A percentile compares a stretch with the other conserved stretches of the same genome.
phyloP scores from a whole-genome alignment of 2,329 filamentous ascomycete species.

The Albifimbria verrucaria region DNA sequence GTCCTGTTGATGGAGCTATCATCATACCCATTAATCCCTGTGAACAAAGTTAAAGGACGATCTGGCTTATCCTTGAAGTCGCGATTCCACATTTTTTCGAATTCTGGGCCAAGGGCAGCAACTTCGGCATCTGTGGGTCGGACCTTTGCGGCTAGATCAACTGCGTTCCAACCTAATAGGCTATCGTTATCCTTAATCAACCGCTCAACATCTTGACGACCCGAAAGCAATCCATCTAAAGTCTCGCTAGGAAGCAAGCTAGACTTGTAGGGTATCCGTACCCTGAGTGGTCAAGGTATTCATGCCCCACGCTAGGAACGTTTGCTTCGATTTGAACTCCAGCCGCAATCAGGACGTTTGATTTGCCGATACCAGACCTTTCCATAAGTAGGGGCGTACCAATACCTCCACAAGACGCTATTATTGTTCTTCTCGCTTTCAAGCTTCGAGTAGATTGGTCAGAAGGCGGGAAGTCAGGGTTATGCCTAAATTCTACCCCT shows the following conservation, averaged over 20 bases:
- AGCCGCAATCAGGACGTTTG: background rate
- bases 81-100: constrained; percentile 46
- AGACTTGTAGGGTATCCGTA: constrained; percentile 48
- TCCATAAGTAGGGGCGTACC: background rate
- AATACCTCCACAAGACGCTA: background rate
- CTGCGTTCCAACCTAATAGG: constrained; percentile 51
- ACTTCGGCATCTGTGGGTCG: constrained; percentile 51
- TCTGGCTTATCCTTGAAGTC: constrained; percentile 38
- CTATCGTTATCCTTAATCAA: constrained; percentile 18
- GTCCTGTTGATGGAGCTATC: background rate
- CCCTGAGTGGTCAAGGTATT: constrained; percentile 31
- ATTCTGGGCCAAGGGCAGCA: constrained; percentile 44
- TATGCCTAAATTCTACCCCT: background rate
- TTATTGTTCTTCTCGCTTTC: background rate
- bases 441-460: background rate
- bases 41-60: constrained; percentile 20
- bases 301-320: background rate
- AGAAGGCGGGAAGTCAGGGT: background rate
- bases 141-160: constrained; percentile 51
- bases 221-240: constrained; percentile 23
- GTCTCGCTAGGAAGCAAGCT: constrained; percentile 43
- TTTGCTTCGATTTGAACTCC: background rate
- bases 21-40: constrained; percentile 13
- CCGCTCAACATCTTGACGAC: constrained; percentile 13
- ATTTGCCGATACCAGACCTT: background rate